These are phyloP conservation scores for Rhodotorula mucilaginosa DNA, from an alignment of 1,284 basidiomycete genomes.

Conservation along the genomic window DNA sequence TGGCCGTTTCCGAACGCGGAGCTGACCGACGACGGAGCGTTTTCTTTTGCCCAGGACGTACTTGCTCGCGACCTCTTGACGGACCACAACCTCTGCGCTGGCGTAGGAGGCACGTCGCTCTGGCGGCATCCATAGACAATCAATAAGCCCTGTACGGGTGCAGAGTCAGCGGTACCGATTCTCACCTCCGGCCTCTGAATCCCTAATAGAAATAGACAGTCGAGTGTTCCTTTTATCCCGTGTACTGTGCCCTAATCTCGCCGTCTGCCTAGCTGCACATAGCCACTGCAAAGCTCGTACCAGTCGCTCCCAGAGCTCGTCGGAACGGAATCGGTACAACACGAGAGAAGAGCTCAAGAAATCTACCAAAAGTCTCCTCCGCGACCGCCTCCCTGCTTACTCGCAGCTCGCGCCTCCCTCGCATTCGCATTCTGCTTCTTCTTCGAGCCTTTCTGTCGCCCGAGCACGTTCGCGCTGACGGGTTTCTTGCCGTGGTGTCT, in stretches of 20 bases:
- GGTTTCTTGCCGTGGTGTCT: slow-evolving; percentile 45
- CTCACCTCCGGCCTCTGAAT: too few relatives aligned
- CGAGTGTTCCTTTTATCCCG: too few relatives aligned
- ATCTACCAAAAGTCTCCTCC: slow-evolving; percentile 5
- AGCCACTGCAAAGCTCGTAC: background rate
- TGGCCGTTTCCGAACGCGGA: background rate
- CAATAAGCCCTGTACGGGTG: background rate
- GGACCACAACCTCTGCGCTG: slow-evolving; percentile 27
- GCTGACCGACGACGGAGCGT: background rate
- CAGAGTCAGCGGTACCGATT: too few relatives aligned
- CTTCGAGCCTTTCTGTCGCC: slow-evolving; percentile 44
- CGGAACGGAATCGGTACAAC: too few relatives aligned
- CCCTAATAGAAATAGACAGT: background rate
- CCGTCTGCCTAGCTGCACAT: background rate
- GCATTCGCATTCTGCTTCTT: slow-evolving; percentile 42
- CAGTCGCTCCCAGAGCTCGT: too few relatives aligned
- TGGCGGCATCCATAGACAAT: slow-evolving; percentile 2
- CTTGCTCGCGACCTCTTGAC: slow-evolving; percentile 28
- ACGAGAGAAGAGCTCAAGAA: background rate
- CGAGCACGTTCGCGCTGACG: slow-evolving; percentile 39
- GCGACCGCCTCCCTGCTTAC: slow-evolving; percentile 2
- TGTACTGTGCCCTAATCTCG: too few relatives aligned
- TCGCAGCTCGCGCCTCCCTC: slow-evolving; percentile 26
- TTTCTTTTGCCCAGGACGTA: slow-evolving; percentile 5
- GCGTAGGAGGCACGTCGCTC: slow-evolving; percentile 9